phyloP scores from a whole-genome alignment of 306 rosid species.

The Phaseolus lunatus region DNA sequence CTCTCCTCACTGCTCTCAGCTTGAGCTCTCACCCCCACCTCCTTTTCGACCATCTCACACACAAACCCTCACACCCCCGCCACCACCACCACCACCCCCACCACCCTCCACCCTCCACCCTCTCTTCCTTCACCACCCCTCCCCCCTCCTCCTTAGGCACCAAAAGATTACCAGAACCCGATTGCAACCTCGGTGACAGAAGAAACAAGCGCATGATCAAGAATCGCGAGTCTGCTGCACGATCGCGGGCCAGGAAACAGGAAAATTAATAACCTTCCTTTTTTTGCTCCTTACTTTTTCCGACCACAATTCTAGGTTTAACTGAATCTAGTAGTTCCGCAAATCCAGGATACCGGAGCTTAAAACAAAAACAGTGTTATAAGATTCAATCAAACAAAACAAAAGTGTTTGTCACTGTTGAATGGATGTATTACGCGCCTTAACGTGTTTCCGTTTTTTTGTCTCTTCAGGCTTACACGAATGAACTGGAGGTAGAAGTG shows the following conservation, averaged over 20 bases:
- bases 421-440: background rate
- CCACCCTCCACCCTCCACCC: background rate
- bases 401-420: background rate
- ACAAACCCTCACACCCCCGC: background rate
- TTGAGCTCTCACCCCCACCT: slow-evolving; percentile 51
- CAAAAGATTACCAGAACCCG: slow-evolving; percentile 55
- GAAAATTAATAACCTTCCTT: slow-evolving; percentile 42
- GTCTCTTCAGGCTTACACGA: slow-evolving; percentile 78
- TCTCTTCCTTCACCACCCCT: background rate
- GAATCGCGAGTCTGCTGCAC: slow-evolving; percentile 93
- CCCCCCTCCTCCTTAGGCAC: background rate
- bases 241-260: slow-evolving; percentile 95
- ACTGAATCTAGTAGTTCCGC: background rate
- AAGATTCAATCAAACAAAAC: background rate
- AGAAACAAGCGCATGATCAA: slow-evolving; percentile 86
- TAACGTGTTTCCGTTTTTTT: background rate
- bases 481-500: slow-evolving; percentile 74
- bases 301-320: background rate
- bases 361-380: background rate
- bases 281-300: background rate
- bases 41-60: slow-evolving; percentile 11
- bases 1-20: slow-evolving; percentile 57
- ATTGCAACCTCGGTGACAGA: slow-evolving; percentile 39
- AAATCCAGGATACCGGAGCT: background rate
- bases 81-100: slow-evolving; percentile 6